These are phyloP conservation scores for Plantago major DNA, from an alignment of 257 asterid genomes.

Conservation along the genomic window DNA sequence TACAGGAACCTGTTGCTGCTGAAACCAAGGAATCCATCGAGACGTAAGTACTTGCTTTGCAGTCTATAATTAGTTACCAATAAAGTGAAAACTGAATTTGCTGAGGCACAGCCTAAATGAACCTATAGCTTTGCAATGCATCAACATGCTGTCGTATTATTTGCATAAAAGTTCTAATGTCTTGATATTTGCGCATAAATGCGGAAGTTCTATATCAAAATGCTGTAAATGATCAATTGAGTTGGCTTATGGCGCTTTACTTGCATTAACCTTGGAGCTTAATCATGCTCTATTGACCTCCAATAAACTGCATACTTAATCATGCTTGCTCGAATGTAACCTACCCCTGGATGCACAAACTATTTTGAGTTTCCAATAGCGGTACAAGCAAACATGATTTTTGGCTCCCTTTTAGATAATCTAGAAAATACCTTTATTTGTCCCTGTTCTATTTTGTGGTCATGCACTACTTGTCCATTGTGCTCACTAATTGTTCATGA, in stretches of 20 bases:
- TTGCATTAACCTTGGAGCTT: not conserved
- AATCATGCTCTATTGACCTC: no score
- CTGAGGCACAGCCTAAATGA: no score
- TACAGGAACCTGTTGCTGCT: conserved; percentile 45
- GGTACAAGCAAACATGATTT: no score
- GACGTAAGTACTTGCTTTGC: conserved; percentile 42
- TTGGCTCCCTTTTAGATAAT: no score
- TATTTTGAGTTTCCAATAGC: no score
- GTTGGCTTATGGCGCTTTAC: not conserved
- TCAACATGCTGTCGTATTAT: not conserved
- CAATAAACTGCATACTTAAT: no score
- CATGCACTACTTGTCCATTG: not conserved
- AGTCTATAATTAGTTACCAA: no score
- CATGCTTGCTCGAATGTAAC: not conserved
- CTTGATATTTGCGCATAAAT: not conserved
- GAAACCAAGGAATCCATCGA: conserved; percentile 49
- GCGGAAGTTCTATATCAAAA: not conserved
- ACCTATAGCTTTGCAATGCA: not conserved
- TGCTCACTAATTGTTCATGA: conserved; percentile 8
- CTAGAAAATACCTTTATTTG: not conserved
- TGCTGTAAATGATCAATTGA: not conserved
- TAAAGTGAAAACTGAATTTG: not conserved
- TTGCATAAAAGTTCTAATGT: not conserved
- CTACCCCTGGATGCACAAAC: no score
- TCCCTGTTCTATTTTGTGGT: not conserved